Percentiles rank a stretch among this genome's conserved stretches.
Conservation (phyloP, 768 basidiomycete species). For the Gyrodon lividus region DNA sequence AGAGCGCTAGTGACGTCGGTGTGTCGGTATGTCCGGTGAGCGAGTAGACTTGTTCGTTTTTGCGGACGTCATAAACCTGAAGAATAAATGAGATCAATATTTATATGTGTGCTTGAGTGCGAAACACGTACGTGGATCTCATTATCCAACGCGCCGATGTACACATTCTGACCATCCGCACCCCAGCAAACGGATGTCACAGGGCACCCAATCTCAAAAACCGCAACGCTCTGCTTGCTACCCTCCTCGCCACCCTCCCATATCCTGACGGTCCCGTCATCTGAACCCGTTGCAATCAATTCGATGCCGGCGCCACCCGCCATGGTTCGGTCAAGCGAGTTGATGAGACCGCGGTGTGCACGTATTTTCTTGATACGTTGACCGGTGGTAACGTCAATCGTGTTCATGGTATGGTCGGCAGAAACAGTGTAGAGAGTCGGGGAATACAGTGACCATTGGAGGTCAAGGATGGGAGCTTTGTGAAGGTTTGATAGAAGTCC, state of each 20-base stretch:
- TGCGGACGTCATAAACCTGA: constrained; percentile 89
- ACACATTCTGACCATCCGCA: constrained; percentile 85
- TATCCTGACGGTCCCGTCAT: constrained; percentile 88
- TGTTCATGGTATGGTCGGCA: constrained; percentile 81
- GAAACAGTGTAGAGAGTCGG: constrained; percentile 78
- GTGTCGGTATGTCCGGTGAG: constrained; percentile 89
- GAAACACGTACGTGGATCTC: constrained; percentile 79
- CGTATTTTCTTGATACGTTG: constrained; percentile 77
- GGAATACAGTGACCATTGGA: constrained; percentile 83
- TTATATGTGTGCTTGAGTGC: not conserved
- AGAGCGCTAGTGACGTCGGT: constrained; percentile 88
- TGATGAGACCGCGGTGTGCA: constrained; percentile 91
- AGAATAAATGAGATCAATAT: not conserved
- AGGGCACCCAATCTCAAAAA: constrained; percentile 84
- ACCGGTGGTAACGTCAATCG: constrained; percentile 82
- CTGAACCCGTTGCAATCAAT: constrained; percentile 82
- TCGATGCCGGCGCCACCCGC: constrained; percentile 83
- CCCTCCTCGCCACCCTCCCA: constrained; percentile 89
- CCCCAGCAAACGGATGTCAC: constrained; percentile 93
- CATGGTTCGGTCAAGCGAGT: constrained; percentile 82
- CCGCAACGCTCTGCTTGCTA: constrained; percentile 68
- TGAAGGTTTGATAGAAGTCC: constrained; percentile 78
- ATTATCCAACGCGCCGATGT: constrained; percentile 93
- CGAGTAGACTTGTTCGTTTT: constrained; percentile 74
- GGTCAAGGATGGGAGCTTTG: constrained; percentile 90